Evolutionary conservation across 129 eudicot species (phyloP), one percentile per base, ranked within the genome.

Genomic region (carrot (Daucus carota)): DNA sequence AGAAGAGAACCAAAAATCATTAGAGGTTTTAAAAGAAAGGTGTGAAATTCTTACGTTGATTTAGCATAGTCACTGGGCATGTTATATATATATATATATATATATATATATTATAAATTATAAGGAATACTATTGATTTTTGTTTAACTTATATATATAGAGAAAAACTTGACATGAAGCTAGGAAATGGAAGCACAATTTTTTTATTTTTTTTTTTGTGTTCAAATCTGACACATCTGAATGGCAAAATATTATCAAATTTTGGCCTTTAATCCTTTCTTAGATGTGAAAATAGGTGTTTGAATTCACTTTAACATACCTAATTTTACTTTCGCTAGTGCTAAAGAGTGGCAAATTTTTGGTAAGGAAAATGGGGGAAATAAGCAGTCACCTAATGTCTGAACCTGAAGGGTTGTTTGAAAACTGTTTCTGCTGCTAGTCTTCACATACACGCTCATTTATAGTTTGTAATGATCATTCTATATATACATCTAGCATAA

Each of bases 11-110:
- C 98, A 94, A 84, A 94, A 94, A 85, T 87, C 97, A 0, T 48
- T 94, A 78, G 98, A 94, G 83, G 90, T 87, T 54, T 34, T 94
- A 67, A 94, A 94, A 85, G 98, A 94, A 85, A 89, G 98, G 98
- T 91, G 86, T 68, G 47, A 40, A 50, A 22, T 77, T 42, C 38
- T 18, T 33, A 52, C 72, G 66, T 41, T n/a, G 46, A 6, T 73
- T 13, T 52, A 33, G 12, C 70, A 57, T 75, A 33, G 38, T 43
- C 42, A 38, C 69, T 60, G 70, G 47, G 16, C 74, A 47, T 80
- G 29, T 67, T 40, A 66, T n/a, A n/a, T n/a, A n/a, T n/a, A n/a
- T n/a, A n/a, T n/a, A n/a, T n/a, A n/a, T n/a, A n/a, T n/a, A n/a
- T n/a, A n/a, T n/a, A n/a, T n/a, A n/a, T n/a, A n/a, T n/a, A n/a